These are phyloP conservation scores for Phenoliferia sp. DNA, from an alignment of 1,284 basidiomycete species.

Conservation along the genomic window DNA sequence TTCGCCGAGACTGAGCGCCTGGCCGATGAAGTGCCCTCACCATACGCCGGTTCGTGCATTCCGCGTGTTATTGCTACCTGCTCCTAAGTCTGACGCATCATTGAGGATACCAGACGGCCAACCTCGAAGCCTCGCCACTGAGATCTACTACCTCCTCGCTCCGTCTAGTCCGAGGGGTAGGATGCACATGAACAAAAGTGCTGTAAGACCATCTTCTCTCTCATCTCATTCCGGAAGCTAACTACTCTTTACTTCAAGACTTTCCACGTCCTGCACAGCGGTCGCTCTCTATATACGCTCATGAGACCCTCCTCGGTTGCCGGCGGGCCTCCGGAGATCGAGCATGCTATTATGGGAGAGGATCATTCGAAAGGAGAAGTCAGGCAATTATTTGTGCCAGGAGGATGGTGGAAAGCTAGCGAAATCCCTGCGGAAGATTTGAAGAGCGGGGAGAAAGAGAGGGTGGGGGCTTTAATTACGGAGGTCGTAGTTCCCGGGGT, in stretches of 20 bases:
- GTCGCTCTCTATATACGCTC: slow-evolving; percentile 51
- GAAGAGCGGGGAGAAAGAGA: slow-evolving; percentile 31
- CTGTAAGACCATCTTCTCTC: slow-evolving; percentile 37
- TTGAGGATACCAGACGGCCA: neutral
- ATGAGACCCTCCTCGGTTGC: slow-evolving; percentile 31
- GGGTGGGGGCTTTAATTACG: slow-evolving; percentile 49
- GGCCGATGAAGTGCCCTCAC: slow-evolving; percentile 42
- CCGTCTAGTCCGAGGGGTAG: slow-evolving; percentile 45
- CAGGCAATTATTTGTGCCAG: slow-evolving; percentile 49
- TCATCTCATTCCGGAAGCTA: neutral
- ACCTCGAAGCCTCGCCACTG: slow-evolving; percentile 40
- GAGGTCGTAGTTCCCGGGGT: slow-evolving; percentile 50
- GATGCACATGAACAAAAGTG: slow-evolving; percentile 52
- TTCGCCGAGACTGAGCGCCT: slow-evolving; percentile 47
- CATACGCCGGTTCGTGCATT: slow-evolving; percentile 43
- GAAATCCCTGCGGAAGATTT: slow-evolving; percentile 47
- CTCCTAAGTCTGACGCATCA: neutral
- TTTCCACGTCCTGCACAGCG: slow-evolving; percentile 52
- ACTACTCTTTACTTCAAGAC: no score
- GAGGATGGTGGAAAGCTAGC: slow-evolving; percentile 53
- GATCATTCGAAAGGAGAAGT: slow-evolving; percentile 45
- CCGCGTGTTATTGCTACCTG: neutral
- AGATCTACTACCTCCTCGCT: slow-evolving; percentile 52
- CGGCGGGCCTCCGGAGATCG: slow-evolving; percentile 42
- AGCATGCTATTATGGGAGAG: slow-evolving; percentile 48